Evolutionary conservation across 164 flowering plant genomes (phyloP).

Genomic region (Brasenia schreberi): DNA sequence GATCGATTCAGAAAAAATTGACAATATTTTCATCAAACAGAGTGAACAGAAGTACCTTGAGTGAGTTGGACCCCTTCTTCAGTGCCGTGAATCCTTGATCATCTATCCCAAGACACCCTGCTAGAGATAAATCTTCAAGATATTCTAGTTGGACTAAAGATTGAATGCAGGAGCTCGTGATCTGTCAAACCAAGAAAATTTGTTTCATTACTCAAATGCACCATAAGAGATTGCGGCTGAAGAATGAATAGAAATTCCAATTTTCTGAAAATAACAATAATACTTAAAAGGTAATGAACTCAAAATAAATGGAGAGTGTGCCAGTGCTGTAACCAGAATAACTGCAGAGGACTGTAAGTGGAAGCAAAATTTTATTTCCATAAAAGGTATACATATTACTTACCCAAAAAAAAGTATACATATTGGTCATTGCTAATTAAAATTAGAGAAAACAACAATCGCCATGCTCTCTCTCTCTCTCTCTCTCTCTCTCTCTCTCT

Average conservation of each 20-base stretch:
- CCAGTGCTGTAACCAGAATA: no score
- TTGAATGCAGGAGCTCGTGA: constrained; percentile 56
- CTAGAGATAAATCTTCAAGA: constrained; percentile 61
- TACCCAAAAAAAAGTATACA: no score
- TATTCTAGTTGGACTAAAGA: constrained; percentile 40
- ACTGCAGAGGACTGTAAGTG: neutral
- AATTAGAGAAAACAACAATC: neutral
- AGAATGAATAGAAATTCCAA: neutral
- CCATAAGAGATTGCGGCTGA: neutral
- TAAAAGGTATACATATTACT: no score
- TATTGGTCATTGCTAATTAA: no score
- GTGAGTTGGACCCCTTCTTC: constrained; percentile 47
- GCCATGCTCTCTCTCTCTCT: neutral
- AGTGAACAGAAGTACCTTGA: constrained; percentile 34
- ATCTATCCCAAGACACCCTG: constrained; percentile 73
- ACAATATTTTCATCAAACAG: neutral
- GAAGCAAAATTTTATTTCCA: neutral
- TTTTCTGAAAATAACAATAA: no score
- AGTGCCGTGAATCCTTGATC: constrained; percentile 51
- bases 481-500: no score
- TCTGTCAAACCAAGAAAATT: constrained; percentile 29
- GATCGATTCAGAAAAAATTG: no score
- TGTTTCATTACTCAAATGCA: neutral
- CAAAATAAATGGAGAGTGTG: no score
- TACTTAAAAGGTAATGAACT: no score